Percentiles rank a stretch among this genome's conserved stretches.
Evolutionary conservation across 2,329 filamentous ascomycete genomes (phyloP).

Genomic region (Botrytis squamosa): DNA sequence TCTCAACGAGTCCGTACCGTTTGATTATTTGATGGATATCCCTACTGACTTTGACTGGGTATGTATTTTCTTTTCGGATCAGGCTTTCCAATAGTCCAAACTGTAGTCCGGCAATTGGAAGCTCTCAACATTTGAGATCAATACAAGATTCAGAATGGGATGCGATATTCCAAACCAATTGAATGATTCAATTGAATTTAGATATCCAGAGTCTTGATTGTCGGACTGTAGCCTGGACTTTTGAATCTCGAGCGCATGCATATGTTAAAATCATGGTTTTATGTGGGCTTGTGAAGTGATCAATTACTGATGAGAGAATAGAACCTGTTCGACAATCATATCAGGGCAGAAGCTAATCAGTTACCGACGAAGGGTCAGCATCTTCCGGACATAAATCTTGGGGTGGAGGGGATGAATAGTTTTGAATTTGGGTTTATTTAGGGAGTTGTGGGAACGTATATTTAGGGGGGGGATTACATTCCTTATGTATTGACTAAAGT

Average conservation of each 20-base stretch:
- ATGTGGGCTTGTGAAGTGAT: not conserved
- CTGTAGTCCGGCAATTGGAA: not conserved
- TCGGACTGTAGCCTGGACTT: not conserved
- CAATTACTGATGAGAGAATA: not conserved
- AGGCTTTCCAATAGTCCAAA: not conserved
- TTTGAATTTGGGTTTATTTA: not conserved
- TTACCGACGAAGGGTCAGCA: not conserved
- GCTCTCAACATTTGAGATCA: not conserved
- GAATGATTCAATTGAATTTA: not conserved
- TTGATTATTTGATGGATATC: not conserved
- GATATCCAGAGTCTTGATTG: not conserved
- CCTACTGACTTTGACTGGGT: constrained; percentile 12
- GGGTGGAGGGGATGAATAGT: not conserved
- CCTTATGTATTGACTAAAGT: not conserved
- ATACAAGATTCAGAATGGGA: not conserved
- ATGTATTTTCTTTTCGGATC: not conserved
- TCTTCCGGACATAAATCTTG: not conserved
- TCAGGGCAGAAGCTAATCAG: not conserved
- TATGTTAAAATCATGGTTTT: not conserved
- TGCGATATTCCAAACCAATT: not conserved
- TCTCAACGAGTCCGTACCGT: not conserved
- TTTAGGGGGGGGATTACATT: not conserved
- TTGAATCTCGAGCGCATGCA: not conserved
- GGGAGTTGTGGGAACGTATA: not conserved
- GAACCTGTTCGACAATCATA: constrained; percentile 1